These are phyloP conservation scores for Podospora tetraspora DNA, from an alignment of 495 filamentous ascomycete species.

Conservation along the genomic window DNA sequence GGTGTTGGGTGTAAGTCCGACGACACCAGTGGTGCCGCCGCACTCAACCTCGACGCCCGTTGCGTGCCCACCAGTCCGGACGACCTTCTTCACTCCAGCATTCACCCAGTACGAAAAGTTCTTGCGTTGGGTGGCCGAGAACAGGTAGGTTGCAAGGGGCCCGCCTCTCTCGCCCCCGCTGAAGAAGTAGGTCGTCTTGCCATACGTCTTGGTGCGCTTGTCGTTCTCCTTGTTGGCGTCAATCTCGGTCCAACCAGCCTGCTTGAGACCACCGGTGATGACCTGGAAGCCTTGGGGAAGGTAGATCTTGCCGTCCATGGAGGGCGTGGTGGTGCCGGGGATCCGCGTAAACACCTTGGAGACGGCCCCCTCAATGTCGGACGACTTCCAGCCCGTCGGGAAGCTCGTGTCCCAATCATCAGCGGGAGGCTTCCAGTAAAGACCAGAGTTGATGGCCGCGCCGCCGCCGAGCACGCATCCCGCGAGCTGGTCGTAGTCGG, in stretches of 20 bases:
- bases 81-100: slow-evolving; percentile 56
- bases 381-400: slow-evolving; percentile 61
- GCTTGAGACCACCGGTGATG: slow-evolving; percentile 46
- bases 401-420: slow-evolving; percentile 65
- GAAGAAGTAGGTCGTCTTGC: slow-evolving; percentile 59
- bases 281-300: slow-evolving; percentile 57
- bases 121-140: slow-evolving; percentile 47
- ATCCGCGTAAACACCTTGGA: slow-evolving; percentile 57
- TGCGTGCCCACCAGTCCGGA: slow-evolving; percentile 52
- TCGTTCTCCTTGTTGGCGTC: slow-evolving; percentile 52
- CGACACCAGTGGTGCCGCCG: slow-evolving; percentile 49
- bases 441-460: slow-evolving; percentile 59
- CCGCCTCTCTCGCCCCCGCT: slow-evolving; percentile 58
- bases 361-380: slow-evolving; percentile 54
- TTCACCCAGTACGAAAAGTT: slow-evolving; percentile 61
- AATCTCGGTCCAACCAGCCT: slow-evolving; percentile 55
- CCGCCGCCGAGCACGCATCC: slow-evolving; percentile 69
- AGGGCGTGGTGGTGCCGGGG: slow-evolving; percentile 59
- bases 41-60: slow-evolving; percentile 62
- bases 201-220: slow-evolving; percentile 56
- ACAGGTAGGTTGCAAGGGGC: slow-evolving; percentile 65
- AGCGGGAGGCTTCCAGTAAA: slow-evolving; percentile 41
- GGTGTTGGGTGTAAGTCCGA: slow-evolving; percentile 47
- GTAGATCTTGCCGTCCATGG: slow-evolving; percentile 58
- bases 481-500: slow-evolving; percentile 60